A percentile compares a stretch with the other conserved stretches of the same genome.
Conservation (phyloP, 108 stramenopile species). For the Cyclostephanos tholiformis region DNA sequence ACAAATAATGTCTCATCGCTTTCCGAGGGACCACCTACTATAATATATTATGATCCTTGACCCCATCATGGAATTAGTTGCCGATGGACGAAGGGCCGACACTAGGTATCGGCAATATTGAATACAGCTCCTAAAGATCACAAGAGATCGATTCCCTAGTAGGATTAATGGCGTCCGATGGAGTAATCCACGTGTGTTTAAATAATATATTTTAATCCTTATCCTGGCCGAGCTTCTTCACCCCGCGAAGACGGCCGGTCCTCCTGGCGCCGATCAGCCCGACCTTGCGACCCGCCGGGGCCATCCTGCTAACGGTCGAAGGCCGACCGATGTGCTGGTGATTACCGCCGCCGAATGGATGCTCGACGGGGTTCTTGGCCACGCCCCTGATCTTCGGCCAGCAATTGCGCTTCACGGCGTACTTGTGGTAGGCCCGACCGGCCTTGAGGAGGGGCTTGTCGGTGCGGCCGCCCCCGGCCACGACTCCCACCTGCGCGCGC, state of each 20-base stretch:
- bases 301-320: conserved; percentile 85
- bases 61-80: no score
- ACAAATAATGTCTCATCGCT: no score
- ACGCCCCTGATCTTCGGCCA: conserved; percentile 99
- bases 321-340: conserved; percentile 99
- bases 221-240: conserved; percentile 93
- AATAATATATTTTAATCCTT: conserved; percentile 79
- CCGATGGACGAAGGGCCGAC: no score
- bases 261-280: conserved; percentile 99
- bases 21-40: no score
- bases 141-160: no score
- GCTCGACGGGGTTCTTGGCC: conserved; percentile 99
- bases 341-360: conserved; percentile 99
- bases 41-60: no score
- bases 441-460: conserved; percentile 99
- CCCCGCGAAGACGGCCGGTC: conserved; percentile 98
- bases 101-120: no score
- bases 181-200: no score
- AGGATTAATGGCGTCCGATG: no score
- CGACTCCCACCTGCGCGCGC: conserved; percentile 98
- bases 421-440: conserved; percentile 99
- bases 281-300: conserved; percentile 97
- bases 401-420: conserved; percentile 99
- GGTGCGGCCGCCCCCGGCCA: conserved; percentile 99
- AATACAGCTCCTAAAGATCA: no score